A percentile compares a stretch with the other conserved stretches of the same genome.
Evolutionary conservation across 176 grass and related monocot genomes (phyloP).

Genomic region (Zizania latifolia): DNA sequence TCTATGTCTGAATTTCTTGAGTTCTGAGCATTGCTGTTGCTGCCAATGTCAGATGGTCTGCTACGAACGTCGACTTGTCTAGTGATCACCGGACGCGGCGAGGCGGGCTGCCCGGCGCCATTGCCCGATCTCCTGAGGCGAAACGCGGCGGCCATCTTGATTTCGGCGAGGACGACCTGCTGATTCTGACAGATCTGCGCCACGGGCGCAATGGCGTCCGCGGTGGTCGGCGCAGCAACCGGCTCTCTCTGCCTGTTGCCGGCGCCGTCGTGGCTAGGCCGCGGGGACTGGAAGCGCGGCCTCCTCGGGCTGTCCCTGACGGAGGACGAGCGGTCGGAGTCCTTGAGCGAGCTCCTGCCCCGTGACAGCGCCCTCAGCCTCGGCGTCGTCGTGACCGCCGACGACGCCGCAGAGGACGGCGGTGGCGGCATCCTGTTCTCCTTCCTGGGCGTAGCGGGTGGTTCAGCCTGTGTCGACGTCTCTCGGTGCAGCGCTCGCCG

Average conservation of each 20-base stretch:
- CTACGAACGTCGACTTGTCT: neutral
- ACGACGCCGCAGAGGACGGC: neutral
- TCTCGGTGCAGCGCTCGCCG: neutral
- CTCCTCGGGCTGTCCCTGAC: conserved; percentile 5
- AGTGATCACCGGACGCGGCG: neutral
- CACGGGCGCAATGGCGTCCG: neutral
- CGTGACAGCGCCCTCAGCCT: conserved; percentile 23
- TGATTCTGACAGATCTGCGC: neutral
- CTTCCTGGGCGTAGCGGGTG: conserved; percentile 26
- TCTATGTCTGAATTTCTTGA: neutral
- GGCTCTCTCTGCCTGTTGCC: neutral
- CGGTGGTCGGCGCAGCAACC: neutral
- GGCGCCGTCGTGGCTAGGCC: neutral
- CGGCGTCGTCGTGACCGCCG: conserved; percentile 14
- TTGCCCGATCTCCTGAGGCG: neutral
- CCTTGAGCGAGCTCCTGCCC: conserved; percentile 33
- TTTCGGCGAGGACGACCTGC: neutral
- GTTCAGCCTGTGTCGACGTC: neutral
- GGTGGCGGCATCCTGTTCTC: conserved; percentile 29
- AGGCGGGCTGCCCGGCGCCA: neutral
- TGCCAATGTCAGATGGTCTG: neutral
- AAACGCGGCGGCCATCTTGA: neutral
- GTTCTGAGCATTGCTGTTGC: neutral
- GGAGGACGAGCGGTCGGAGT: conserved; percentile 10
- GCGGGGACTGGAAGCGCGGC: neutral